Conservation (phyloP, 495 filamentous ascomycete genomes). For the Daldinia decipiens region DNA sequence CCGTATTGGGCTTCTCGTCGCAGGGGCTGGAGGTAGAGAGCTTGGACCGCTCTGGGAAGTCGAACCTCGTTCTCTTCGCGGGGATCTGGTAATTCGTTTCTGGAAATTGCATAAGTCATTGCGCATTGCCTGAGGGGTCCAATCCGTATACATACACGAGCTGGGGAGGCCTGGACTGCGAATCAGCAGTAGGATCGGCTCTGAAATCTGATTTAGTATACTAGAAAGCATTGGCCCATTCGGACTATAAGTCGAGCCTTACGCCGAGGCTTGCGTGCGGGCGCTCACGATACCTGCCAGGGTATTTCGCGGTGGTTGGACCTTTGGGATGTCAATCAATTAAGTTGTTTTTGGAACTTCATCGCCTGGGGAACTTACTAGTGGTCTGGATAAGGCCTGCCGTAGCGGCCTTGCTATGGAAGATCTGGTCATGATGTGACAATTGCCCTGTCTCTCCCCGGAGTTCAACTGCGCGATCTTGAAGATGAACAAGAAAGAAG, state of each 20-base stretch:
- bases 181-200: not conserved
- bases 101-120: constrained; percentile 30
- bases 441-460: constrained; percentile 27
- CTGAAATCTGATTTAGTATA: constrained; percentile 11
- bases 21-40: constrained; percentile 85
- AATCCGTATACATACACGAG: constrained; percentile 35
- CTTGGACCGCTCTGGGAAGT: constrained; percentile 80
- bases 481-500: constrained; percentile 30
- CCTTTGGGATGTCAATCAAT: constrained; percentile 44
- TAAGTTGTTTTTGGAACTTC: not conserved
- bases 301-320: constrained; percentile 40
- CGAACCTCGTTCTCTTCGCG: constrained; percentile 56
- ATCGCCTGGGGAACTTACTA: constrained; percentile 26
- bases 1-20: constrained; percentile 77
- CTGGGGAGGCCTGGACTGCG: constrained; percentile 19
- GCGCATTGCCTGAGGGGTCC: not conserved
- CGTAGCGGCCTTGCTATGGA: constrained; percentile 44
- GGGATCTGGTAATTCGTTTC: constrained; percentile 44
- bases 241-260: constrained; percentile 10
- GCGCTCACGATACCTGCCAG: constrained; percentile 29
- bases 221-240: not conserved
- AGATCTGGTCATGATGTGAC: constrained; percentile 42
- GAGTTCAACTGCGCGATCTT: constrained; percentile 28
- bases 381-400: constrained; percentile 42
- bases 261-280: constrained; percentile 41